Evolutionary conservation across 768 basidiomycete species (phyloP).

Genomic region (Naganishia onofrii): DNA sequence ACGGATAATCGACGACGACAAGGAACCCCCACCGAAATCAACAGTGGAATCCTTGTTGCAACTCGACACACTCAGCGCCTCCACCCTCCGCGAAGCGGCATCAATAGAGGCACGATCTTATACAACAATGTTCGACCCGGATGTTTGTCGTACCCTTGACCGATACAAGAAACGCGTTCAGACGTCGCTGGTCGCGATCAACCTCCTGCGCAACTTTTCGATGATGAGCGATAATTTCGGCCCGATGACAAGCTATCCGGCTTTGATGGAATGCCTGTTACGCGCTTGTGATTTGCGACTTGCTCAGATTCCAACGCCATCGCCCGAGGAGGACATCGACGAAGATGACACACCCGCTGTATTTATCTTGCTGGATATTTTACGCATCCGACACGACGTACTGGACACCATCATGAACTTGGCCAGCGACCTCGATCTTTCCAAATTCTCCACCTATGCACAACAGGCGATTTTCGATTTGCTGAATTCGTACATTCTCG

Average conservation of each 20-base stretch:
- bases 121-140: constrained; percentile 61
- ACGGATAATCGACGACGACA: neutral
- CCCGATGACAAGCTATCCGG: constrained; percentile 65
- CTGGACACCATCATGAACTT: constrained; percentile 68
- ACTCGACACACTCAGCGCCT: neutral
- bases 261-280: constrained; percentile 66
- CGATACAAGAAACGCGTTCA: constrained; percentile 49
- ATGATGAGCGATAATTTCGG: constrained; percentile 67
- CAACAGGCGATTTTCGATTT: constrained; percentile 63
- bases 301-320: constrained; percentile 31
- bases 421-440: constrained; percentile 57
- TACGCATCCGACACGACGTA: constrained; percentile 72
- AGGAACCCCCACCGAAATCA: neutral
- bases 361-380: constrained; percentile 63
- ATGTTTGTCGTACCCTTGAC: constrained; percentile 60
- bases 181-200: constrained; percentile 66
- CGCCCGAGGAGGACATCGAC: constrained; percentile 2
- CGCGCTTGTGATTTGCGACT: constrained; percentile 62
- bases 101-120: constrained; percentile 34
- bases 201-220: constrained; percentile 85
- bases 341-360: constrained; percentile 47
- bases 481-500: constrained; percentile 71
- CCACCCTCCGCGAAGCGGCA: constrained; percentile 9
- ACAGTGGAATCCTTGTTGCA: neutral
- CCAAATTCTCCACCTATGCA: constrained; percentile 52